phyloP scores from a whole-genome alignment of 352 stramenopile species.

The Elongisporangium senticosum region DNA sequence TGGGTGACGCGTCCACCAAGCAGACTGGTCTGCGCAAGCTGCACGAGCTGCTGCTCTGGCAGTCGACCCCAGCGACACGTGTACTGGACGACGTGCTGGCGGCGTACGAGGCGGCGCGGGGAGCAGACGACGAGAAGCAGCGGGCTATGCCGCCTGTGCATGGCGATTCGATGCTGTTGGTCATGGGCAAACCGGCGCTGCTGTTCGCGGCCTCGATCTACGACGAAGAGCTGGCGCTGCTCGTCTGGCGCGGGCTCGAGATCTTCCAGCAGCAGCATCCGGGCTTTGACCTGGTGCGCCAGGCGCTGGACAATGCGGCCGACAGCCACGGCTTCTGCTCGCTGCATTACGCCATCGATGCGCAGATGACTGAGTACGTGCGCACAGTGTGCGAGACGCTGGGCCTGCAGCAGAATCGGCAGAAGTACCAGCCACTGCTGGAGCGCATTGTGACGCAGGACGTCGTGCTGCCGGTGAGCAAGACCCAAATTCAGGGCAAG shows the following conservation, averaged over 20 bases:
- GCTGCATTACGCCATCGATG: constrained; percentile 73
- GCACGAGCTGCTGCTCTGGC: constrained; percentile 44
- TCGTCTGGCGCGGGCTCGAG: constrained; percentile 56
- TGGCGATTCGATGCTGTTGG: constrained; percentile 36
- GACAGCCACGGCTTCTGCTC: constrained; percentile 67
- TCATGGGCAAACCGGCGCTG: constrained; percentile 74
- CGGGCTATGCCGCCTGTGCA: constrained; percentile 2
- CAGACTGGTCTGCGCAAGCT: constrained; percentile 22
- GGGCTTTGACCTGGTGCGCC: constrained; percentile 41
- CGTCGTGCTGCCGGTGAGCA: constrained; percentile 60
- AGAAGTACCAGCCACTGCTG: constrained; percentile 8
- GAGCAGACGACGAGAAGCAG: constrained; percentile 2
- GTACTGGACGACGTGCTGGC: constrained; percentile 27
- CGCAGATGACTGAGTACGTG: constrained; percentile 56
- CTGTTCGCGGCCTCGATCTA: constrained; percentile 82
- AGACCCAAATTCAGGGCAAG: constrained; percentile 51
- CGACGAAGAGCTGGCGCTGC: constrained; percentile 66
- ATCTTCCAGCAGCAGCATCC: constrained; percentile 32
- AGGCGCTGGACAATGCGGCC: constrained; percentile 62
- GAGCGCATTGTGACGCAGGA: constrained; percentile 43
- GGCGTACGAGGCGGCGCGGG: constrained; percentile 14
- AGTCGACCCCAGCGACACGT: constrained; percentile 19
- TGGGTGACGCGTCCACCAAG: constrained; percentile 9
- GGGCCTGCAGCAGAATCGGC: constrained; percentile 10
- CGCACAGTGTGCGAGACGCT: constrained; percentile 20